Evolutionary conservation across 2,329 filamentous ascomycete genomes (phyloP), one percentile per base, ranked within the genome.

Genomic region (Penicillium sp.): DNA sequence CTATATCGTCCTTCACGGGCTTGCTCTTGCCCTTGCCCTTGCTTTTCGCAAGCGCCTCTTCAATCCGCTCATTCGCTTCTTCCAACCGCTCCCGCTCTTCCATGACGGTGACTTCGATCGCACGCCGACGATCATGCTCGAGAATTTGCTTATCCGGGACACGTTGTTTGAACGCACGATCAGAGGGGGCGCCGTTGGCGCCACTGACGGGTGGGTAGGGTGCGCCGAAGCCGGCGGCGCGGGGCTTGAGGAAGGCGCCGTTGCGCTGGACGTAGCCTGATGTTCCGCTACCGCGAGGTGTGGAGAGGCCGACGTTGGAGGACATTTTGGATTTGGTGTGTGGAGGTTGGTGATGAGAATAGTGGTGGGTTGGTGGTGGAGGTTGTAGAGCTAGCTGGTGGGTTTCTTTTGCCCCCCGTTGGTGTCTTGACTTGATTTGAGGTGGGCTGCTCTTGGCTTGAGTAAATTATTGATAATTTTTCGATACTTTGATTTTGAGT

Each of bases 261-360:
- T 98, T 99, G 78, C 93, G 92, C 80, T 98, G 94, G 59, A 99
- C 94, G 76, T 98, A 98, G 75, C 95, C 95, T 0, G 94, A 98
- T 59, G 95, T 99, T 52, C 95, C 95, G 75, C 91, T 96, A 68
- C 95, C 95, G 72, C 95, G 89, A 3, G 95, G 95, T 4, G 95
- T 99, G 59, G 90, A 88, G 71, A 99, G 92, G 60, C 95, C 96
- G 73, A 99, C 95, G 81, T 99, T 99, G 68, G 95, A 93, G 62
- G 93, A 95, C 95, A 98, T 98, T 33, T 30, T 40, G 38, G n/a
- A 7, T 37, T 16, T 7, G 30, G 11, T 33, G 30, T 33, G 8
- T 33, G 30, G 10, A 16, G 37, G 37, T 28, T n/a, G 28, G 6
- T 49, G 19, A 45, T 30, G 49, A 16, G 33, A 33, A 40, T 6